phyloP scores from a whole-genome alignment of 108 stramenopile species.

The Seminavis robusta region DNA sequence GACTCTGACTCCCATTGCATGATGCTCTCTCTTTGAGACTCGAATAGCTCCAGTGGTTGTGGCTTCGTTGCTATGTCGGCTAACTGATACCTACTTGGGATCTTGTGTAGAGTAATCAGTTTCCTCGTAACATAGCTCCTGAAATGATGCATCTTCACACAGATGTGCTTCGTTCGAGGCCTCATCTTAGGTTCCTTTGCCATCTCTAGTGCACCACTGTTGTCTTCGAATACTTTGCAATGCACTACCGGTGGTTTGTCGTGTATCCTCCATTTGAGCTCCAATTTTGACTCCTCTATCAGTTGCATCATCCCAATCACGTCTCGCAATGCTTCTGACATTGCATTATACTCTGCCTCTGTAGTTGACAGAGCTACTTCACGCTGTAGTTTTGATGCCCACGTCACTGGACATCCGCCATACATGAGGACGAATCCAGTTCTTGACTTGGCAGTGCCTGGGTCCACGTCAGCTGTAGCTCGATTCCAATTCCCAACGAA shows the following conservation, averaged over 20 bases:
- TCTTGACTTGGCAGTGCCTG: constrained; percentile 10
- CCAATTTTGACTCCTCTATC: constrained; percentile 10
- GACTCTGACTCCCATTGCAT: constrained; percentile 30
- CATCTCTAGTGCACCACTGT: constrained; percentile 21
- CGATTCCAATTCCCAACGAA: constrained; percentile 8
- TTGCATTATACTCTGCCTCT: constrained; percentile 27
- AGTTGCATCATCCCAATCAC: constrained; percentile 28
- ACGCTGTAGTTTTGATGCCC: constrained; percentile 12
- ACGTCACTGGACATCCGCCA: constrained; percentile 12
- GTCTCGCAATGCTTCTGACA: constrained; percentile 15
- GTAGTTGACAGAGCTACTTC: constrained; percentile 14
- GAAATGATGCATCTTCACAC: constrained; percentile 23
- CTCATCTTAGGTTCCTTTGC: constrained; percentile 18
- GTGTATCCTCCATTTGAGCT: neutral
- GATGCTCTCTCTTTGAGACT: neutral
- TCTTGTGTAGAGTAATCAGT: constrained; percentile 8
- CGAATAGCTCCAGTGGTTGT: constrained; percentile 7
- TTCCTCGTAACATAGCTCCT: neutral
- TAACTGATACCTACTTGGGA: constrained; percentile 16
- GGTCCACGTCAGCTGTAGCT: neutral
- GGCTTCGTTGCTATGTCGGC: constrained; percentile 42
- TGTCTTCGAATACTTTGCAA: constrained; percentile 29
- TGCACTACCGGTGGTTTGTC: constrained; percentile 2
- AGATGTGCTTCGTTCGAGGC: constrained; percentile 34
- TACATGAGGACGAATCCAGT: constrained; percentile 8